Conservation (phyloP, 371 early-diverging fungal species). For the Thermomucor indicae-seudaticae region DNA sequence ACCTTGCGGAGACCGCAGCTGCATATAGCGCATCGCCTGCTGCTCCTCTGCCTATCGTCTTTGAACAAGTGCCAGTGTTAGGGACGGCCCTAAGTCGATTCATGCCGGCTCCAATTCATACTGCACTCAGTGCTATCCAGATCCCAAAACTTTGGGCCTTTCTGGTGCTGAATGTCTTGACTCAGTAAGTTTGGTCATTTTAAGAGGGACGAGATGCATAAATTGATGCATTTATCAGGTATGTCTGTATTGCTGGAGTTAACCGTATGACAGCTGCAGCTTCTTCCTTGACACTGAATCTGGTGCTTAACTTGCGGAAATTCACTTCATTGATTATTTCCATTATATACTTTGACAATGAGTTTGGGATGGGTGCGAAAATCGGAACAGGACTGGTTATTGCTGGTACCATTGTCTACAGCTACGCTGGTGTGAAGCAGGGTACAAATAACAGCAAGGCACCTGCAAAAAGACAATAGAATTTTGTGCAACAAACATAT, state of each 20-base stretch:
- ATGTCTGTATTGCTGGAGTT: conserved; percentile 85
- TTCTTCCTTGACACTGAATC: conserved; percentile 77
- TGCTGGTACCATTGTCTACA: conserved; percentile 75
- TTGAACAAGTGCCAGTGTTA: conserved; percentile 28
- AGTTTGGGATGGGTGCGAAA: conserved; percentile 60
- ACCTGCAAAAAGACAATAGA: too few relatives aligned
- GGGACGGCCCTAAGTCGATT: conserved; percentile 16
- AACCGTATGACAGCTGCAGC: conserved; percentile 76
- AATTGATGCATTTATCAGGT: conserved; percentile 21
- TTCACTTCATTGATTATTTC: conserved; percentile 78
- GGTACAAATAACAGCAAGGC: neutral
- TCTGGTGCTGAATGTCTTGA: conserved; percentile 62
- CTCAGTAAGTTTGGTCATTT: conserved; percentile 61
- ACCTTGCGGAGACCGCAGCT: conserved; percentile 51
- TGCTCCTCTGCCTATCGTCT: conserved; percentile 32
- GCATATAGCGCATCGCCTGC: conserved; percentile 51
- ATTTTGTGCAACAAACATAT: too few relatives aligned
- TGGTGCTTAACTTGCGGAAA: conserved; percentile 84
- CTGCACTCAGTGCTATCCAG: conserved; percentile 8
- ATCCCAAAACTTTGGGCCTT: conserved; percentile 71
- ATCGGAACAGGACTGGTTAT: conserved; percentile 73
- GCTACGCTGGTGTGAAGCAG: conserved; percentile 14
- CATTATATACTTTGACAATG: conserved; percentile 78
- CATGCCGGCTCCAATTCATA: conserved; percentile 17
- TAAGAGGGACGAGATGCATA: neutral